Evolutionary conservation across 805 yeast genomes (phyloP).

Genomic region (Saturnispora silvae): DNA sequence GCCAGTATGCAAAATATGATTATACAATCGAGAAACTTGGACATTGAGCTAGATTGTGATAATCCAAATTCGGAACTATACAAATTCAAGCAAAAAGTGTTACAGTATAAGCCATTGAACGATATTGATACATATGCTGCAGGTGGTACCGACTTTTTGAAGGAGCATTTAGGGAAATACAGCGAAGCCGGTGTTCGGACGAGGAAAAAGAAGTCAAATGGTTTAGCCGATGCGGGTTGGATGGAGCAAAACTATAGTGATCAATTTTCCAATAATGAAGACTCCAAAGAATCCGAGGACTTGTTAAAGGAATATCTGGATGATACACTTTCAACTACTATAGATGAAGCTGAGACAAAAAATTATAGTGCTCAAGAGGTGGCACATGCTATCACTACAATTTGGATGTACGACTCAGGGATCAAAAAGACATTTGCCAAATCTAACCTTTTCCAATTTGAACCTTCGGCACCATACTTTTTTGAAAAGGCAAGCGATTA

Average conservation of each 20-base stretch:
- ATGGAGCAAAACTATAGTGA: constrained; percentile 14
- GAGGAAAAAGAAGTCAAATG: constrained; percentile 46
- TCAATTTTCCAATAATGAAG: constrained; percentile 8
- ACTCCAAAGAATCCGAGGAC: constrained; percentile 11
- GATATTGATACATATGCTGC: constrained; percentile 57
- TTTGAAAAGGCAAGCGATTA: constrained; percentile 63
- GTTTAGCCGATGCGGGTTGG: constrained; percentile 32
- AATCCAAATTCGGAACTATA: constrained; percentile 36
- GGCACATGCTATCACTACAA: constrained; percentile 54
- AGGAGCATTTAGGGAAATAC: constrained; percentile 54
- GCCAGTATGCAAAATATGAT: constrained; percentile 73
- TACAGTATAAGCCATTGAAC: constrained; percentile 48
- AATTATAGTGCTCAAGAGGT: constrained; percentile 35
- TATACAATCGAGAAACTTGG: constrained; percentile 60
- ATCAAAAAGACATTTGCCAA: constrained; percentile 45
- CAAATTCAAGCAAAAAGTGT: constrained; percentile 36
- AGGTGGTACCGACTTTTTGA: constrained; percentile 52
- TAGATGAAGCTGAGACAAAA: not conserved
- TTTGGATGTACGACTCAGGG: constrained; percentile 69
- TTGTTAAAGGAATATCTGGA: constrained; percentile 14
- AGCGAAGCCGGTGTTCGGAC: constrained; percentile 42
- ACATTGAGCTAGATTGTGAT: constrained; percentile 60
- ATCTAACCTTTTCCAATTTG: constrained; percentile 75
- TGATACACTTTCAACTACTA: not conserved
- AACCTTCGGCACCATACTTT: constrained; percentile 71